A percentile compares a stretch with the other conserved stretches of the same genome.
Conservation (phyloP, 2,329 filamentous ascomycete genomes). For the Diaporthe sp. region DNA sequence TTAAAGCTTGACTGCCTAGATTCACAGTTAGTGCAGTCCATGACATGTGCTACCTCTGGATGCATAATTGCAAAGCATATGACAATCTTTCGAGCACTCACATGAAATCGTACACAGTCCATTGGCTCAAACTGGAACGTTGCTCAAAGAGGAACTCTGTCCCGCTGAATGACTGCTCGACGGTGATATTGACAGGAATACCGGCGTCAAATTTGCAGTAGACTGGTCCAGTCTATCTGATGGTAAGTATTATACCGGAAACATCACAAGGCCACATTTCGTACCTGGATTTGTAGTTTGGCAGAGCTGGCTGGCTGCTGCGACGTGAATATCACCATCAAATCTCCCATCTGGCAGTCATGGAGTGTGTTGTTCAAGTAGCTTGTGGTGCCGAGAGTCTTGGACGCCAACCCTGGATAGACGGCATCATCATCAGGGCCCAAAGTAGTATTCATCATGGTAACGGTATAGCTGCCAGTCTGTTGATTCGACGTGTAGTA, state of each 20-base stretch:
- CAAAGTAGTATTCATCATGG: constrained; percentile 36
- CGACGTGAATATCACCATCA: constrained; percentile 36
- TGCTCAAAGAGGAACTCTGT: constrained; percentile 38
- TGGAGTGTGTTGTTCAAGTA: constrained; percentile 39
- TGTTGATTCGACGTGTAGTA: constrained; percentile 40
- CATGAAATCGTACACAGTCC: constrained; percentile 36
- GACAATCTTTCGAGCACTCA: neutral
- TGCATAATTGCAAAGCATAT: neutral
- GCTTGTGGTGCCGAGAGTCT: constrained; percentile 33
- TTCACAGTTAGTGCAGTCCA: neutral
- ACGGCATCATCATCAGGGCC: constrained; percentile 4
- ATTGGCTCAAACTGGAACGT: constrained; percentile 37
- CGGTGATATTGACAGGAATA: constrained; percentile 25
- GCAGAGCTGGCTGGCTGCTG: constrained; percentile 31
- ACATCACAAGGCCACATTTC: neutral
- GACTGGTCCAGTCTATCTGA: constrained; percentile 22
- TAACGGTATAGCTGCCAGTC: constrained; percentile 33
- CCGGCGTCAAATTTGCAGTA: constrained; percentile 34
- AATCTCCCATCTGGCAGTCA: constrained; percentile 25
- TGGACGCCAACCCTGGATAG: constrained; percentile 13
- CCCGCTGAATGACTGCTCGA: constrained; percentile 37
- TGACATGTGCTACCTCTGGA: neutral
- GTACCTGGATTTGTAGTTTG: constrained; percentile 30
- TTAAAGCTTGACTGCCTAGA: constrained; percentile 31
- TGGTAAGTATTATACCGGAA: neutral